Base-by-base conservation (phyloP, 768 basidiomycete genomes). In the Cystofilobasidium capitatum region DNA sequence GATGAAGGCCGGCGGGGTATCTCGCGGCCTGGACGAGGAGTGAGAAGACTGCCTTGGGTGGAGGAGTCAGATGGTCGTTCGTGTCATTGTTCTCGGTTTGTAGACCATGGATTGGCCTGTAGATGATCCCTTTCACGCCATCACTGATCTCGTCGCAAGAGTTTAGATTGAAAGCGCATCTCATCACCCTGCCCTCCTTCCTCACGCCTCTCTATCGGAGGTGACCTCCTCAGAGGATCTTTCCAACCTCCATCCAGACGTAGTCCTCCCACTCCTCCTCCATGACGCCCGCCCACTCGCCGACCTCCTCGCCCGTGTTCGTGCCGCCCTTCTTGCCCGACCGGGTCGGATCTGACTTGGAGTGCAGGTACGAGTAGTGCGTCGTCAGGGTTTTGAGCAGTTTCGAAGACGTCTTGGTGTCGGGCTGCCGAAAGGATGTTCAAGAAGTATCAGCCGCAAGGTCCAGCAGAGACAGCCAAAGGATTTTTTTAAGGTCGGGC, bases 251-350 rank as follows among this genome's bases (percentile, higher is more conserved):
- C 75, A 86, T 93, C 74, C 94, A 75, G 29, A 97, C 90, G 73
- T 97, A 99, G 77, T 94, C 91, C 76, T 88, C 91, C 76, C 88
- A 89, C 77, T 99, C 94, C 76, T 93, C 88, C 74, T 99, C 96
- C 82, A 99, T 86, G 13, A 73, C 73, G 51, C 78, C 80, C 9
- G 77, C 78, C n/a, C n/a, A n/a, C n/a, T n/a, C n/a, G 0, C 77
- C 79, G 12, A 57, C 66, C 0, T 26, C 45, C 9, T 62, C 72
- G 33, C 33, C 37, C 51, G 47, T 62, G 63, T 70, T 33, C 73
- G 65, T 20, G 58, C 73, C 58, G 70, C 66, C 79, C 70, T 77
- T 76, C 73, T 83, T 82, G 22, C 78, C 79, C 14, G 36, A 75
- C 70, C 16, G 74, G 72, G 61, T 44, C 2, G 66, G 66, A 20